Evolutionary conservation across 768 basidiomycete species (phyloP), one percentile per base, ranked within the genome.

Genomic region (Pulveroboletus ravenelii): DNA sequence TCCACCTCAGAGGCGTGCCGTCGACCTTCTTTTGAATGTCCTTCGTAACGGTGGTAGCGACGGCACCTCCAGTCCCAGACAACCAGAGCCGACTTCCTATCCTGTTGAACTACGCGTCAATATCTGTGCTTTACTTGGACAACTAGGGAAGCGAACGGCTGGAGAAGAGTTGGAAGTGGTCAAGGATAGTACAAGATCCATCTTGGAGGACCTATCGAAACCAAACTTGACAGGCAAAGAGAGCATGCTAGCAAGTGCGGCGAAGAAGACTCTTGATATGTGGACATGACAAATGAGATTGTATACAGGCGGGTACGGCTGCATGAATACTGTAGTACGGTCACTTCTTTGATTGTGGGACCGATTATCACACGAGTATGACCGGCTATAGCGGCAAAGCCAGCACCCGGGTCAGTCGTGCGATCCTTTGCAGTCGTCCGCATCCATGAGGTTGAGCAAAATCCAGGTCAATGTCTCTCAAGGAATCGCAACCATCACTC

Each of bases 61-160:
- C 13, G 54, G 29, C n/a, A 32, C 48, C 66, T 74, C 52, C 74
- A 81, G 56, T 76, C 78, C 55, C 73, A 78, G 53, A 51, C 59
- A 52, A 40, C 9, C 36, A 38, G 59, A 60, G 23, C 45, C 37
- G 0, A 71, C 72, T 52, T 71, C 79, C 53, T 84, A 82, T 60
- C 85, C 85, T n/a, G 70, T 80, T 17, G 90, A 92, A 70, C 79
- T 93, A 50, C 80, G 88, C 41, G 73, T 80, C 25, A 93, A 93
- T 58, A 78, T 82, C 15, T 90, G 88, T 62, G 78, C 84, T 7
- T 75, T 93, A 52, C 68, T 93, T 25, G 73, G 79, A 36, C 84
- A 88, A 55, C 62, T 89, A 17, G 77, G 77, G 31, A 77, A 77
- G 57, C 74, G 82, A 59, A 69, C 73, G 3, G 64, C 77, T 9